Evolutionary conservation across 192 early-diverging fungal genomes (phyloP).

Genomic region (Thamnidium elegans): DNA sequence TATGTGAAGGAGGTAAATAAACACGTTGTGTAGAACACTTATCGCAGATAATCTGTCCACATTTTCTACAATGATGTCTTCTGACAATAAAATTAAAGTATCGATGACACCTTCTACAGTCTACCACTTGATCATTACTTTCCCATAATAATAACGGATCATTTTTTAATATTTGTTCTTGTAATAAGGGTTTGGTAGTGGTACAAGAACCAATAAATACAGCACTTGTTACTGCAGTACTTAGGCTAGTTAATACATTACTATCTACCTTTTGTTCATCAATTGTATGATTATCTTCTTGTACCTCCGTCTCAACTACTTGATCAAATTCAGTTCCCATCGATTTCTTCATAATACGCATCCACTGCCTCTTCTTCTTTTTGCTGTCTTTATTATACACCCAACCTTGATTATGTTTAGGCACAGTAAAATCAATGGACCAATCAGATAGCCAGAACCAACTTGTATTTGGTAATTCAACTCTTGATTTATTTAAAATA

Average conservation of each 20-base stretch:
- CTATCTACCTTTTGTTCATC: not conserved
- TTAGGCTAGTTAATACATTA: not conserved
- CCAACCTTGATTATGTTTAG: not conserved
- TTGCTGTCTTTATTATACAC: not conserved
- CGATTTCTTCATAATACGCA: slow-evolving; percentile 10
- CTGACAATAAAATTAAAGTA: slow-evolving; percentile 23
- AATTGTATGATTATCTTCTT: not conserved
- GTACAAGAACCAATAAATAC: not conserved
- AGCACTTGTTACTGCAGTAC: not conserved
- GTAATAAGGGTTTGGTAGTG: not conserved
- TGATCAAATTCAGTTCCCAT: not conserved
- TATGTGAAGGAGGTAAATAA: slow-evolving; percentile 11
- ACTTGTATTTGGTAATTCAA: not conserved
- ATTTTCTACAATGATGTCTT: slow-evolving; percentile 26
- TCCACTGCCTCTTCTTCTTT: not conserved
- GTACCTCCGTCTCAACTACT: too few relatives aligned
- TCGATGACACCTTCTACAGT: slow-evolving; percentile 20
- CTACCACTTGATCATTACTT: slow-evolving; percentile 9
- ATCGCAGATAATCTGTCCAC: slow-evolving; percentile 28
- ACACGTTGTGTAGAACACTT: slow-evolving; percentile 22
- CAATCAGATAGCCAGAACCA: slow-evolving; percentile 10
- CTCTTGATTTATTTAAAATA: not conserved
- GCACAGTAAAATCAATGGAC: not conserved
- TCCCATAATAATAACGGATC: slow-evolving; percentile 10
- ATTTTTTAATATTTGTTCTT: slow-evolving; percentile 4